Conservation (phyloP, 805 yeast genomes). For the Metschnikowia reukaufii region DNA sequence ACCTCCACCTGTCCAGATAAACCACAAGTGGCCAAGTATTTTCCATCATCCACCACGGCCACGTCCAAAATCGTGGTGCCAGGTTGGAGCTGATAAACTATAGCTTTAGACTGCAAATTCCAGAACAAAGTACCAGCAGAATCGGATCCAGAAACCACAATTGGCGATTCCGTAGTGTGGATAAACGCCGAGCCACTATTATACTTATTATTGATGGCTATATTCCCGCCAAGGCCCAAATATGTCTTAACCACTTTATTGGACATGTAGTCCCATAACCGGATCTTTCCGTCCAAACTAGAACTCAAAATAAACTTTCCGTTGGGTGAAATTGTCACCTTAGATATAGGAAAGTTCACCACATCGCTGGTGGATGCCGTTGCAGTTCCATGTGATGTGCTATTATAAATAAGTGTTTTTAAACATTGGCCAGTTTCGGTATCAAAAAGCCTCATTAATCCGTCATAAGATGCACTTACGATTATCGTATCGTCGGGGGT, state of each 20-base stretch:
- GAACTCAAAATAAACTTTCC: conserved; percentile 76
- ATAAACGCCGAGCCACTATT: conserved; percentile 55
- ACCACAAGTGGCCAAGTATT: conserved; percentile 31
- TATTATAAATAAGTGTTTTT: conserved; percentile 80
- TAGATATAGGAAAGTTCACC: conserved; percentile 67
- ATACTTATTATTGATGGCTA: conserved; percentile 50
- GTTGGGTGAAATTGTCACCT: conserved; percentile 74
- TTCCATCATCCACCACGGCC: conserved; percentile 38
- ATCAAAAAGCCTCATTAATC: conserved; percentile 86
- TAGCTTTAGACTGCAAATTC: conserved; percentile 63
- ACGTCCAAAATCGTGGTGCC: conserved; percentile 43
- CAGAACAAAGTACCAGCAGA: conserved; percentile 54
- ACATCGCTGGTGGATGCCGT: conserved; percentile 56
- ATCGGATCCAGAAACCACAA: conserved; percentile 64
- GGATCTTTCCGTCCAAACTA: conserved; percentile 73
- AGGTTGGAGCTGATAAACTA: conserved; percentile 32
- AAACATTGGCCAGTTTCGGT: conserved; percentile 87
- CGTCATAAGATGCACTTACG: conserved; percentile 87
- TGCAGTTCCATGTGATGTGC: conserved; percentile 56
- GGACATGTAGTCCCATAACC: conserved; percentile 85
- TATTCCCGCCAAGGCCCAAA: conserved; percentile 27
- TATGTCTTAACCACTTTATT: conserved; percentile 79
- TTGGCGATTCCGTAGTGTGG: conserved; percentile 31
- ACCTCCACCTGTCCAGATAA: conserved; percentile 17
- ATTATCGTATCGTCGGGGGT: conserved; percentile 79